Percentiles rank a stretch among this genome's conserved stretches.
These are phyloP conservation scores for Pichia heedii DNA, from an alignment of 805 yeast species.

Conservation along the genomic window DNA sequence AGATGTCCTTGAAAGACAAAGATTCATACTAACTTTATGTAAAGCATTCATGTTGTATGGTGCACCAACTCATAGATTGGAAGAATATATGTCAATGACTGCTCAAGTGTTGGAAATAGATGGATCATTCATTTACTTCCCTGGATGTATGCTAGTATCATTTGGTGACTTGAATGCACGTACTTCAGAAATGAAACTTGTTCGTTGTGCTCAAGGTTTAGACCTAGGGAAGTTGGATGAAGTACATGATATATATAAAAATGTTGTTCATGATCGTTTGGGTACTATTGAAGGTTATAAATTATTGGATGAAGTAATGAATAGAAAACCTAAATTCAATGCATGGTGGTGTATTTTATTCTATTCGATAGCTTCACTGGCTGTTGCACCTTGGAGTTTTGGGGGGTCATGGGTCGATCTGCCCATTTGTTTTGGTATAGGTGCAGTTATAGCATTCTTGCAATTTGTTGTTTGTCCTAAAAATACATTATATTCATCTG, in stretches of 20 bases:
- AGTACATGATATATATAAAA: constrained; percentile 76
- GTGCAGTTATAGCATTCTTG: constrained; percentile 71
- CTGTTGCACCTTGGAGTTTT: constrained; percentile 82
- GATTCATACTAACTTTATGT: constrained; percentile 78
- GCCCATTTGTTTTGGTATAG: constrained; percentile 76
- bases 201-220: constrained; percentile 82
- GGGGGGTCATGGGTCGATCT: constrained; percentile 84
- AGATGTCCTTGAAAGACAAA: constrained; percentile 76
- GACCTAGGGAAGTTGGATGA: constrained; percentile 73
- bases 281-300: constrained; percentile 83
- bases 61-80: constrained; percentile 92
- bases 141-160: constrained; percentile 91
- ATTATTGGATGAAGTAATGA: constrained; percentile 59
- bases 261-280: constrained; percentile 79
- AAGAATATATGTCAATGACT: constrained; percentile 88
- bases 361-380: constrained; percentile 72
- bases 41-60: constrained; percentile 89
- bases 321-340: constrained; percentile 51
- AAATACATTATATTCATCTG: constrained; percentile 76
- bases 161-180: constrained; percentile 92
- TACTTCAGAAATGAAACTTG: constrained; percentile 88
- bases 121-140: constrained; percentile 84
- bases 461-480: constrained; percentile 76
- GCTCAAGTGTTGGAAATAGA: constrained; percentile 88
- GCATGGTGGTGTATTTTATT: constrained; percentile 72